These are phyloP conservation scores for Ceratobasidium papillatum DNA, from an alignment of 1,284 basidiomycete species.

Conservation along the genomic window DNA sequence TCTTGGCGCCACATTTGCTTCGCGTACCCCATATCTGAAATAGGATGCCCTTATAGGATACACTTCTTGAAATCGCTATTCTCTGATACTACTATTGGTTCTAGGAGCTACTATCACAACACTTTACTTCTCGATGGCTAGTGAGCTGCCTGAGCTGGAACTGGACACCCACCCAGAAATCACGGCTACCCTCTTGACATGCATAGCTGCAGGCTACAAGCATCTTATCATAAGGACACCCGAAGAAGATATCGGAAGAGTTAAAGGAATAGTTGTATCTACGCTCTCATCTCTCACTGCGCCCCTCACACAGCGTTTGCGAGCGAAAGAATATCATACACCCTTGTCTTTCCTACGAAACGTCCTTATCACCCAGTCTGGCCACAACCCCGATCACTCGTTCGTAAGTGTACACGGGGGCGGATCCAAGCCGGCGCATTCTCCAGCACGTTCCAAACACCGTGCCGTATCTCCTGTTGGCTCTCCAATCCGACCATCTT, in stretches of 20 bases:
- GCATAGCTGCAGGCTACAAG: conserved; percentile 35
- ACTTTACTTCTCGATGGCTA: neutral
- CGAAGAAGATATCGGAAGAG: conserved; percentile 35
- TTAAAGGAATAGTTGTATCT: conserved; percentile 25
- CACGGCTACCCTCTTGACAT: conserved; percentile 31
- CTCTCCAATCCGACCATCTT: conserved; percentile 24
- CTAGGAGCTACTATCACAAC: neutral
- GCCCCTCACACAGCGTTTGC: conserved; percentile 24
- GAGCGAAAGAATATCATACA: conserved; percentile 32
- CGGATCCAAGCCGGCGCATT: neutral
- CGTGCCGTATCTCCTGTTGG: conserved; percentile 23
- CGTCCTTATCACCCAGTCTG: conserved; percentile 33
- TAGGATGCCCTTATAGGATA: neutral
- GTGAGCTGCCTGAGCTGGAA: conserved; percentile 22
- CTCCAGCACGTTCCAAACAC: conserved; percentile 29
- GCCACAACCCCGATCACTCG: conserved; percentile 26
- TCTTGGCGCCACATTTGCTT: neutral
- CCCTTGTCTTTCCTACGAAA: conserved; percentile 28
- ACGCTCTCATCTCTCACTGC: conserved; percentile 16
- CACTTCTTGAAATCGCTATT: neutral
- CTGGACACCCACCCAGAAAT: conserved; percentile 36
- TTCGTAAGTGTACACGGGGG: conserved; percentile 4
- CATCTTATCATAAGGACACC: conserved; percentile 30
- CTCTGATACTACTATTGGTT: neutral
- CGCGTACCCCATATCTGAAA: neutral